Conservation (phyloP, 331 rosid species). For the Acacia concinna region DNA sequence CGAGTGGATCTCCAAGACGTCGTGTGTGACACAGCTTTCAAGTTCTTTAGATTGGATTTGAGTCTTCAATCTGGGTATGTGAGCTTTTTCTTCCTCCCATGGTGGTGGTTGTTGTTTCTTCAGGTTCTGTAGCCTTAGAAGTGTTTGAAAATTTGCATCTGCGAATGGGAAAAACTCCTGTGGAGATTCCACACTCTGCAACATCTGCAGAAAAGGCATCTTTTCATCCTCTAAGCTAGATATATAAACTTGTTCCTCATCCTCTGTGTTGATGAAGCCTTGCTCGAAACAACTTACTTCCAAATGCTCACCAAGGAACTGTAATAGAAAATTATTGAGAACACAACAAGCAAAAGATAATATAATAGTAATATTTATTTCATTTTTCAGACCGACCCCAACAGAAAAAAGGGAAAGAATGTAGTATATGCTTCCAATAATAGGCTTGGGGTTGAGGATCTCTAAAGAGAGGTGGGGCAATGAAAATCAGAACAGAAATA, state of each 20-base stretch:
- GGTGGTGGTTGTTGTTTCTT: slow-evolving; percentile 47
- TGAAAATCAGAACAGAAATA: slow-evolving; percentile 35
- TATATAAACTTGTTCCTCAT: slow-evolving; percentile 35
- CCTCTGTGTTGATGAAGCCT: slow-evolving; percentile 41
- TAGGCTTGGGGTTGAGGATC: slow-evolving; percentile 19
- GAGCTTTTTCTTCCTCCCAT: slow-evolving; percentile 41
- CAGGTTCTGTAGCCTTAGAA: slow-evolving; percentile 62
- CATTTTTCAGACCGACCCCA: slow-evolving; percentile 3
- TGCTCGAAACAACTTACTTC: slow-evolving; percentile 49
- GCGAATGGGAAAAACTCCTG: slow-evolving; percentile 49
- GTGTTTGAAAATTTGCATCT: slow-evolving; percentile 76
- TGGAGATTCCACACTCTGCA: slow-evolving; percentile 70
- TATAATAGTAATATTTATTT: not conserved
- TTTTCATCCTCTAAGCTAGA: slow-evolving; percentile 48
- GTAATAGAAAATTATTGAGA: slow-evolving; percentile 17
- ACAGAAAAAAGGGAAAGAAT: not conserved
- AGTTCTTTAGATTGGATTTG: slow-evolving; percentile 51
- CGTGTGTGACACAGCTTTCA: slow-evolving; percentile 72
- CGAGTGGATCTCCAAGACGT: slow-evolving; percentile 53
- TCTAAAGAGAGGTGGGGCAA: slow-evolving; percentile 26
- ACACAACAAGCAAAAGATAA: not conserved
- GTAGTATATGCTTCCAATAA: slow-evolving; percentile 25
- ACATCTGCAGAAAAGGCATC: slow-evolving; percentile 75
- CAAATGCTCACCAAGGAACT: slow-evolving; percentile 57
- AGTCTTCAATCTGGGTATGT: slow-evolving; percentile 40